Evolutionary conservation across 2,329 filamentous ascomycete species (phyloP).

Genomic region (Clonostachys byssicola): DNA sequence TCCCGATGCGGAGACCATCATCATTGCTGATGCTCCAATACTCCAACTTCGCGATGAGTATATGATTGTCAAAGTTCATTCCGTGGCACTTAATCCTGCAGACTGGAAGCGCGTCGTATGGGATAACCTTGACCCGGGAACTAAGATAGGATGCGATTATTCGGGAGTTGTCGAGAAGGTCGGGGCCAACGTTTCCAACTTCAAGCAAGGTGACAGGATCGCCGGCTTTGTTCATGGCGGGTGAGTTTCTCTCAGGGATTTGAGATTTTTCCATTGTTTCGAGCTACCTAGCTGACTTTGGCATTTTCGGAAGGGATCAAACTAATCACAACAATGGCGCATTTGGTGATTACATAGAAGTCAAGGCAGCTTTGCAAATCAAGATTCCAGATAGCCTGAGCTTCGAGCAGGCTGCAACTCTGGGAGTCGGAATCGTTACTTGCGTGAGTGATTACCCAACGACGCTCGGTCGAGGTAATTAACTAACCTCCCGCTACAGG

Average conservation of each 20-base stretch:
- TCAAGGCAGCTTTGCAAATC: slow-evolving; percentile 32
- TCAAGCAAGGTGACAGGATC: slow-evolving; percentile 43
- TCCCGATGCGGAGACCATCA: too few relatives aligned
- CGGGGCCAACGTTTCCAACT: slow-evolving; percentile 33
- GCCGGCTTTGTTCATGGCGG: slow-evolving; percentile 31
- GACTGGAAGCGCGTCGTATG: slow-evolving; percentile 24
- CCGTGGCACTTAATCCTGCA: slow-evolving; percentile 25
- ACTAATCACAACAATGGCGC: slow-evolving; percentile 33
- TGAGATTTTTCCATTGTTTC: not conserved
- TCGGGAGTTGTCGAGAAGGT: slow-evolving; percentile 40
- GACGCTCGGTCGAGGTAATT: not conserved
- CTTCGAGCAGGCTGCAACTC: slow-evolving; percentile 38
- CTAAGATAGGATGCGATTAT: slow-evolving; percentile 35
- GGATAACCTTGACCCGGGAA: slow-evolving; percentile 5
- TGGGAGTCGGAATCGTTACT: slow-evolving; percentile 33
- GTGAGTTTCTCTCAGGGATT: not conserved
- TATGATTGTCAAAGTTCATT: slow-evolving; percentile 22
- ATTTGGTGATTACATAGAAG: slow-evolving; percentile 31
- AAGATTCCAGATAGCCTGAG: slow-evolving; percentile 39
- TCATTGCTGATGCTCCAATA: too few relatives aligned
- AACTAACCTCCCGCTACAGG: slow-evolving; percentile 7
- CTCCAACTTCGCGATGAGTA: slow-evolving; percentile 6
- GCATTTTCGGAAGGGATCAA: not conserved
- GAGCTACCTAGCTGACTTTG: too few relatives aligned
- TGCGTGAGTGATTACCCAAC: slow-evolving; percentile 14